Base-by-base conservation (phyloP, 805 yeast genomes). In the Yarrowia yakushimensis region DNA sequence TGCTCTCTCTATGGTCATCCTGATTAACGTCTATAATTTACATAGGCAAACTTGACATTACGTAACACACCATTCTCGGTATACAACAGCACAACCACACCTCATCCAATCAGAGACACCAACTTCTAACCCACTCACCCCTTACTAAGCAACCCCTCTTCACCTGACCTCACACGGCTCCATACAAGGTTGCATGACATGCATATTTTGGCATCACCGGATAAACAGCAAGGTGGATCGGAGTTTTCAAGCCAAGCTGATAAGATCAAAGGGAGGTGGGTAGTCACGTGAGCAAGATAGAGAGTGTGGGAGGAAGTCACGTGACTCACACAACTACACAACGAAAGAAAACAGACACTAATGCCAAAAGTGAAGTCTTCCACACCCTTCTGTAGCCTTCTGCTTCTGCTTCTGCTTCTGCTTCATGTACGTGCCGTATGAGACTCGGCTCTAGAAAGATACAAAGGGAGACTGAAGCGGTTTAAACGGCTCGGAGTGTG, bases 131-230 rank as follows among this genome's bases (percentile, higher is more conserved):
- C 31, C 31, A 30, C 31, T 13, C 10, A 3, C 13, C n/a, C 17
- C 18, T 34, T 34, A 27, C 48, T 42, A 42, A 42, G 27, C 33
- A 9, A 0, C 9, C 20, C 20, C 6, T 39, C 8, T 33, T 3
- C 45, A 39, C 62, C 17, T 55, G 6, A 20, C 50, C 50, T 45
- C 52, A 45, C 36, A 25, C 52, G 52, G 36, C 62, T n/a, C 52
- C 52, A 18, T 23, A 39, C 48, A 43, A 43, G 48, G 48, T 43
- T 45, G 52, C 52, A 45, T 45, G 52, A 45, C 52, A 45, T 13
- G 52, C 25, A 45, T 45, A 30, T 45, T 45, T 45, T 27, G 36
- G 36, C 18, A 20, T 30, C 36, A 28, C 52, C 52, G 52, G 52
- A 45, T 45, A 45, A 45, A 45, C 52, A 45, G 30, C 52, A 45